phyloP scores from a whole-genome alignment of 2,329 filamentous ascomycete genomes.

The Sporothrix dimorphospora region DNA sequence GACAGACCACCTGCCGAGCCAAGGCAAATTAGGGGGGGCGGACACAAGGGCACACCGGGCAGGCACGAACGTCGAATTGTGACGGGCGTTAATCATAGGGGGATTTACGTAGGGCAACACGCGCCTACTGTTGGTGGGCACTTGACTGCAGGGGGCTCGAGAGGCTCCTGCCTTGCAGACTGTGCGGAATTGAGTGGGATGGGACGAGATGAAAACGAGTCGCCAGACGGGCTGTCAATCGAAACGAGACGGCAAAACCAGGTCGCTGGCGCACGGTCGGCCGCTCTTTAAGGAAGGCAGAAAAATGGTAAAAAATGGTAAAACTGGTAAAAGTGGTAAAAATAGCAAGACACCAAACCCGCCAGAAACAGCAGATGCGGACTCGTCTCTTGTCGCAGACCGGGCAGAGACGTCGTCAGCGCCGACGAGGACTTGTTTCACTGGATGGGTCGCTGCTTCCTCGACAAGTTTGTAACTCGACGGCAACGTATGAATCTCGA shows the following conservation, averaged over 20 bases:
- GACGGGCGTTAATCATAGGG: not conserved
- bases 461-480: not conserved
- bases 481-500: not conserved
- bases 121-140: not conserved
- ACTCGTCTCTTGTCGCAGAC: not conserved
- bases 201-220: not conserved
- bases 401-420: not conserved
- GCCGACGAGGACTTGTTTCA: conserved; percentile 2
- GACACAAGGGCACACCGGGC: not conserved
- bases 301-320: not conserved
- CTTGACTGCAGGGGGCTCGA: not conserved
- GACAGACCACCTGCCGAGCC: not conserved
- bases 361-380: not conserved
- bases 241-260: conserved; percentile 11
- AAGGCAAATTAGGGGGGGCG: conserved; percentile 12
- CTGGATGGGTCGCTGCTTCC: not conserved
- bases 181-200: not conserved
- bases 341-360: not conserved
- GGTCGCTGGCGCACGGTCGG: not conserved
- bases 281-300: not conserved
- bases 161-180: not conserved
- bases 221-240: not conserved
- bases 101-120: not conserved
- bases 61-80: not conserved
- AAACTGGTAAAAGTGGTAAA: not conserved